phyloP scores from a whole-genome alignment of 352 stramenopile species.

The Globisporangium uncinulatum region DNA sequence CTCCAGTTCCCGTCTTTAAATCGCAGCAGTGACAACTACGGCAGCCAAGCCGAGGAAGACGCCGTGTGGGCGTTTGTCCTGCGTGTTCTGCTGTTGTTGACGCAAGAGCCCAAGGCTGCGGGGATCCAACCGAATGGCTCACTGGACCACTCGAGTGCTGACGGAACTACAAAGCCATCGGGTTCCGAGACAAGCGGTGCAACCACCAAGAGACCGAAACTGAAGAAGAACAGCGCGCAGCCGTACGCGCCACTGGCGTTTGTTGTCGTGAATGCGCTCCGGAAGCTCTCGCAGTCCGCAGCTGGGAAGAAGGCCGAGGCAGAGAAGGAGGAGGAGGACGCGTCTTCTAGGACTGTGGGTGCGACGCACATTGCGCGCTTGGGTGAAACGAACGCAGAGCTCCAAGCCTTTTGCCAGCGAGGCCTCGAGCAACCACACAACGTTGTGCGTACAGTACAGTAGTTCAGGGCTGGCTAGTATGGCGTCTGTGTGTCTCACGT shows the following conservation, averaged over 20 bases:
- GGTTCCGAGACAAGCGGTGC: not conserved
- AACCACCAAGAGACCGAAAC: conserved; percentile 11
- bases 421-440: conserved; percentile 16
- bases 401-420: conserved; percentile 27
- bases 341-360: not conserved
- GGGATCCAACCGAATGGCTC: not conserved
- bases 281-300: conserved; percentile 20
- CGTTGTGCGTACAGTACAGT: not conserved
- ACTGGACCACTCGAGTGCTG: too few relatives aligned
- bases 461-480: not conserved
- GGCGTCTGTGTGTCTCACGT: not conserved
- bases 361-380: conserved; percentile 8
- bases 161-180: too few relatives aligned
- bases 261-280: conserved; percentile 48
- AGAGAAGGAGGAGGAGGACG: not conserved
- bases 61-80: not conserved
- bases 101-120: not conserved
- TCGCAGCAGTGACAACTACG: not conserved
- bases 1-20: not conserved
- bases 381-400: conserved; percentile 19
- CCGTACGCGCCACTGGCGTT: conserved; percentile 53
- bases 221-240: conserved; percentile 28
- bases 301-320: not conserved
- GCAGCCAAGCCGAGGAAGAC: not conserved
- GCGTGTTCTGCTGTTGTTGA: not conserved